Percentiles rank a stretch among this genome's conserved stretches.
Conservation (phyloP, 371 early-diverging fungal species). For the Actinomortierella wolfii region DNA sequence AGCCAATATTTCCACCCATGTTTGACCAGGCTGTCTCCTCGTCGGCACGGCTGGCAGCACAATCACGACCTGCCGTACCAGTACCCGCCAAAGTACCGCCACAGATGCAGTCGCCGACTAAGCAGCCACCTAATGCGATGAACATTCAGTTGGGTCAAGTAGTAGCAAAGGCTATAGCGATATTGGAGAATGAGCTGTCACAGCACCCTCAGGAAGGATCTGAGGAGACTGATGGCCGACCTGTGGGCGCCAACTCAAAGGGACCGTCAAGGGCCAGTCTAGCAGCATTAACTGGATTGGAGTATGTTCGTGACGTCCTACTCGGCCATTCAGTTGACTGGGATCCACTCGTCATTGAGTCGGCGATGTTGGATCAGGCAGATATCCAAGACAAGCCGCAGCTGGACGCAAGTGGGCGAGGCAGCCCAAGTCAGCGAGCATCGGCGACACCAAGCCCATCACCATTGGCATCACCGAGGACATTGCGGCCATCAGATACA, state of each 20-base stretch:
- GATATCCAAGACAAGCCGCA: no score
- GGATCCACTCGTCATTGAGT: slow-evolving; percentile 53
- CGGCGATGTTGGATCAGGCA: slow-evolving; percentile 15
- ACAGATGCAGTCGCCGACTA: neutral
- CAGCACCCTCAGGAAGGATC: slow-evolving; percentile 1
- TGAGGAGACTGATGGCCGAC: slow-evolving; percentile 6
- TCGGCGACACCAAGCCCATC: no score
- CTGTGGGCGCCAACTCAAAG: neutral
- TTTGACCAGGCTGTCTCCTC: slow-evolving; percentile 29
- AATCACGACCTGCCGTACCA: slow-evolving; percentile 19
- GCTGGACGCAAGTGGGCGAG: no score
- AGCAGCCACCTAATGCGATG: slow-evolving; percentile 18
- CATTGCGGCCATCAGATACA: no score
- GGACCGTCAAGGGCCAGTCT: slow-evolving; percentile 17
- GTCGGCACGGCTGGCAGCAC: slow-evolving; percentile 13
- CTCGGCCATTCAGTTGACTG: slow-evolving; percentile 54
- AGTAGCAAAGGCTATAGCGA: slow-evolving; percentile 56
- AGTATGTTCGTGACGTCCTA: slow-evolving; percentile 66
- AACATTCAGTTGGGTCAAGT: slow-evolving; percentile 58
- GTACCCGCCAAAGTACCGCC: slow-evolving; percentile 5
- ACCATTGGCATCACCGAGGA: no score
- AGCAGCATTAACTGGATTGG: slow-evolving; percentile 59
- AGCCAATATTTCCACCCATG: slow-evolving; percentile 32
- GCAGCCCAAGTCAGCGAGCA: no score
- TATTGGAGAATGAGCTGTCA: slow-evolving; percentile 58